Evolutionary conservation across 331 rosid genomes (phyloP).

Genomic region (Quercus tomentella): DNA sequence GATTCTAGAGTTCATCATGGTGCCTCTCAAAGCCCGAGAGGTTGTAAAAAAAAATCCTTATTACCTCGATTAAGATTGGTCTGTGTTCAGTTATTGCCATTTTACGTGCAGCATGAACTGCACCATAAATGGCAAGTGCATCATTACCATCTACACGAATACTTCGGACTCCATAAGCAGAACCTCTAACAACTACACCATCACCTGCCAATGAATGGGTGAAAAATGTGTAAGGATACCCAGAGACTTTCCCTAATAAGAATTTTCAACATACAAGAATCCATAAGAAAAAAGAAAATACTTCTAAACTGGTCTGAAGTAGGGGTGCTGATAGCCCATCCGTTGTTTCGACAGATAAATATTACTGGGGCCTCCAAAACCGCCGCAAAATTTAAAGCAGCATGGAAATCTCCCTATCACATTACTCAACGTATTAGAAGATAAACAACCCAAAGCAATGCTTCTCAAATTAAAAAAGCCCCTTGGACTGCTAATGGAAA

Average conservation of each 20-base stretch:
- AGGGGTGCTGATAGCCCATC: slow-evolving; percentile 99
- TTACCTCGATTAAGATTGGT: slow-evolving; percentile 85
- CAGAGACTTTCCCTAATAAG: background rate
- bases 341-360: slow-evolving; percentile 91
- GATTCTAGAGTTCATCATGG: background rate
- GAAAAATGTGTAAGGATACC: slow-evolving; percentile 9
- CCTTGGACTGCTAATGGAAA: slow-evolving; percentile 1
- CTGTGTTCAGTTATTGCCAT: slow-evolving; percentile 74
- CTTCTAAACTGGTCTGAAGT: slow-evolving; percentile 95
- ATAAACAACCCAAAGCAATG: background rate
- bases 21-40: background rate
- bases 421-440: slow-evolving; percentile 18
- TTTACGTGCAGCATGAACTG: slow-evolving; percentile 75
- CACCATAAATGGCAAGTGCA: slow-evolving; percentile 72
- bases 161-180: slow-evolving; percentile 77
- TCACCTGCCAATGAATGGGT: slow-evolving; percentile 58
- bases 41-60: slow-evolving; percentile 10
- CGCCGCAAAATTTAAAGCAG: slow-evolving; percentile 88
- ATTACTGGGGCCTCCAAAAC: slow-evolving; percentile 87
- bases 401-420: slow-evolving; percentile 96
- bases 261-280: background rate
- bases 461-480: background rate
- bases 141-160: slow-evolving; percentile 95
- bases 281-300: slow-evolving; percentile 23
- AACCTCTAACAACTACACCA: slow-evolving; percentile 81